phyloP scores from a whole-genome alignment of 2,329 filamentous ascomycete genomes.

The Cordyceps farinosa region DNA sequence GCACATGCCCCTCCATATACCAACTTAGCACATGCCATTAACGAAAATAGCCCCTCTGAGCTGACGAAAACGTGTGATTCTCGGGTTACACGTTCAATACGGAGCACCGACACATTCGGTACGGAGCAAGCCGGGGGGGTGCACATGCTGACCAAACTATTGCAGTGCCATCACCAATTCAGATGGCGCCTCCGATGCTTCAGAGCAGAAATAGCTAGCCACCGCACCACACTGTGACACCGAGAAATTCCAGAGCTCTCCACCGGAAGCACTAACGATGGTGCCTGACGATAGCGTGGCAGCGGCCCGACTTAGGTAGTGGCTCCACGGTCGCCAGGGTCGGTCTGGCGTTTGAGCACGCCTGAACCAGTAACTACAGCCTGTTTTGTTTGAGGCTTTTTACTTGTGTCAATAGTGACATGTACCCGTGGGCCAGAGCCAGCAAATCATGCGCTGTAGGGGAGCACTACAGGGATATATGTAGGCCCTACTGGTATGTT shows the following conservation, averaged over 20 bases:
- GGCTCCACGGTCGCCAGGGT: conserved; percentile 12
- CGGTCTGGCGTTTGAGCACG: neutral
- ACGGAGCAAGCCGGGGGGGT: neutral
- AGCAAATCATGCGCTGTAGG: conserved; percentile 1
- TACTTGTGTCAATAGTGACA: neutral
- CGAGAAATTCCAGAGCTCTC: neutral
- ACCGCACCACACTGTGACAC: neutral
- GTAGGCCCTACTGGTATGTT: neutral
- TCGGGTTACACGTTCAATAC: neutral
- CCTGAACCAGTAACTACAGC: neutral
- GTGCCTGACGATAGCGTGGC: conserved; percentile 17
- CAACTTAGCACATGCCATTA: neutral
- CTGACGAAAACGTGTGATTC: conserved; percentile 3
- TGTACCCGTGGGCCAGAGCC: neutral
- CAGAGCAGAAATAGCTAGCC: neutral
- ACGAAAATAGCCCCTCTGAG: neutral
- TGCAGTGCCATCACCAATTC: neutral
- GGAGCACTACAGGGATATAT: neutral
- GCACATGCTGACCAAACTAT: neutral
- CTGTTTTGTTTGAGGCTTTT: conserved; percentile 1
- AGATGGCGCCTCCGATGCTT: neutral
- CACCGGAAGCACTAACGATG: neutral
- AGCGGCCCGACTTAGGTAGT: conserved; percentile 17
- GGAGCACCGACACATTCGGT: neutral
- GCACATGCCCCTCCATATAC: neutral